These are phyloP conservation scores for Aspergillus carlsbadensis DNA, from an alignment of 495 filamentous ascomycete species.

Conservation along the genomic window DNA sequence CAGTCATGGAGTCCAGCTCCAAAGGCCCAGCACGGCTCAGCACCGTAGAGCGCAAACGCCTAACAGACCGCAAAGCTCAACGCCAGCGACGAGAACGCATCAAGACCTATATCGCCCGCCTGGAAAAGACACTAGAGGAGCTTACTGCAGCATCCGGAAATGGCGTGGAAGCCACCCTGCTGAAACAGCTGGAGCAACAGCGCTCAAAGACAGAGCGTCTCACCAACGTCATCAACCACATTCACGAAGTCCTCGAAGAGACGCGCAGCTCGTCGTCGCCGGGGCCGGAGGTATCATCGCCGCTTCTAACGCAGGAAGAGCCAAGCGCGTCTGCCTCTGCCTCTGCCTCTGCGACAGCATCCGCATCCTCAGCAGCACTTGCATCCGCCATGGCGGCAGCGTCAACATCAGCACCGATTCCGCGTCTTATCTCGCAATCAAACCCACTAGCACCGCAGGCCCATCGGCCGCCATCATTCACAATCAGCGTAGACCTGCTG, in stretches of 20 bases:
- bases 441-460: not conserved
- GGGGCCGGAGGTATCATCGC: not conserved
- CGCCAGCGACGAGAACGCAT: conserved; percentile 15
- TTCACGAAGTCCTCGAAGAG: conserved; percentile 10
- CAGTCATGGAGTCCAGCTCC: conserved; percentile 4
- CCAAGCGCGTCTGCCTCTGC: not conserved
- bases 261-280: conserved; percentile 3
- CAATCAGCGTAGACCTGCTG: conserved; percentile 6
- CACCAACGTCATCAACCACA: conserved; percentile 11
- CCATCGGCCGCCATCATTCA: not conserved
- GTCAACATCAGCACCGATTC: not conserved
- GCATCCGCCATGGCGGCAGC: not conserved
- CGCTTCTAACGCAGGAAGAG: conserved; percentile 1
- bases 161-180: conserved; percentile 12
- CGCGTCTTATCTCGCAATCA: not conserved
- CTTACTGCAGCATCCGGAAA: conserved; percentile 10
- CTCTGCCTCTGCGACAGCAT: not conserved
- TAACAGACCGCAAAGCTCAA: conserved; percentile 16
- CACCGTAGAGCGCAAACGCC: conserved; percentile 12
- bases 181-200: conserved; percentile 15
- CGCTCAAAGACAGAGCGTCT: conserved; percentile 11
- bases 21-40: conserved; percentile 3
- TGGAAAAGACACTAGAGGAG: conserved; percentile 13
- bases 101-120: conserved; percentile 11
- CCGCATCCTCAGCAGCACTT: not conserved